These are phyloP conservation scores for Ramularia collo-cygni DNA, from an alignment of 2,329 filamentous ascomycete genomes.

Conservation along the genomic window DNA sequence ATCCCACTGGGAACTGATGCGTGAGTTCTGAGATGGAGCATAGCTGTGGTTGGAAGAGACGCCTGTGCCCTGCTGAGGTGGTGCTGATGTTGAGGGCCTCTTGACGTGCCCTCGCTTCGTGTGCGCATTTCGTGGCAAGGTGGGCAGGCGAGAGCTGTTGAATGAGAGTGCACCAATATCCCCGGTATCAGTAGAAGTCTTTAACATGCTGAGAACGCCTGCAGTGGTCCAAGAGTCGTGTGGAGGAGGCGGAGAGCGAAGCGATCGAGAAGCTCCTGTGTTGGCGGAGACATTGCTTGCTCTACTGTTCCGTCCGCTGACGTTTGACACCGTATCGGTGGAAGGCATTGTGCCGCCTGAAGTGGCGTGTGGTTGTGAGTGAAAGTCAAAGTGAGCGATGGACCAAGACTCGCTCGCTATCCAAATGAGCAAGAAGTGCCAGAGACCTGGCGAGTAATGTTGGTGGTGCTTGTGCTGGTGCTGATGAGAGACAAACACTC, in stretches of 20 bases:
- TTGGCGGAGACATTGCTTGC: conserved; percentile 40
- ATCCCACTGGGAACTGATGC: conserved; percentile 34
- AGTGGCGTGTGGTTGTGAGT: conserved; percentile 16
- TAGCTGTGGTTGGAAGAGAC: conserved; percentile 28
- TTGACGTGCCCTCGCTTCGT: conserved; percentile 31
- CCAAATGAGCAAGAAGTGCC: conserved; percentile 24
- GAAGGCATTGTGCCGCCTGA: conserved; percentile 38
- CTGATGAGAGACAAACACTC: conserved; percentile 6
- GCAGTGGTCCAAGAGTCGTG: conserved; percentile 31
- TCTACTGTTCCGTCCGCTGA: conserved; percentile 42
- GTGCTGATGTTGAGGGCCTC: conserved; percentile 32
- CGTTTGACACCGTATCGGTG: conserved; percentile 37
- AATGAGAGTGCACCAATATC: conserved; percentile 37
- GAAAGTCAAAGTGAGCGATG: conserved; percentile 12
- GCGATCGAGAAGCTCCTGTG: conserved; percentile 23
- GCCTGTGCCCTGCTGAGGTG: conserved; percentile 23
- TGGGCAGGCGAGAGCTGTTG: conserved; percentile 33
- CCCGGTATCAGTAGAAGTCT: conserved; percentile 43
- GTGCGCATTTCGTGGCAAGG: conserved; percentile 31
- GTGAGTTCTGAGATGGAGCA: conserved; percentile 36
- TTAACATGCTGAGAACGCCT: conserved; percentile 45
- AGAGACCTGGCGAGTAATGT: conserved; percentile 18
- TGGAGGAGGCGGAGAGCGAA: conserved; percentile 26
- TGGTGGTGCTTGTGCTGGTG: conserved; percentile 13
- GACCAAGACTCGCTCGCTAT: conserved; percentile 24